Evolutionary conservation across 345 rosid species (phyloP).

Genomic region (Arabis alpina): DNA sequence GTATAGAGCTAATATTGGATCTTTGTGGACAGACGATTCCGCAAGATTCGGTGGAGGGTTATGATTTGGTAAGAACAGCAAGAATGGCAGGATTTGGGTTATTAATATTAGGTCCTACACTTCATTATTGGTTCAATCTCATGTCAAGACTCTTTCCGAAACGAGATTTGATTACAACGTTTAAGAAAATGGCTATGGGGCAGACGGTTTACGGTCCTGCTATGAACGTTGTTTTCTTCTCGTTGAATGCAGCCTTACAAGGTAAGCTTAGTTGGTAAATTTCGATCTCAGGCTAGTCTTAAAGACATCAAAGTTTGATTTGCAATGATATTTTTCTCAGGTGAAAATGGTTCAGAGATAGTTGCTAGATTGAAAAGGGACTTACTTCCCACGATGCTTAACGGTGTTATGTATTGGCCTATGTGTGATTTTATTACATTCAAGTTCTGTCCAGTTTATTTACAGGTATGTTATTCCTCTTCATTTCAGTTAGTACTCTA

Average conservation of each 20-base stretch:
- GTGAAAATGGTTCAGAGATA: conserved; percentile 72
- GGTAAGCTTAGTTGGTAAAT: conserved; percentile 46
- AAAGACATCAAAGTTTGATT: background rate
- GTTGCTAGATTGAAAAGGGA: conserved; percentile 81
- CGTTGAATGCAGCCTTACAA: conserved; percentile 71
- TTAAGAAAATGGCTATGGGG: conserved; percentile 89
- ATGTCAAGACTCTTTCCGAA: conserved; percentile 76
- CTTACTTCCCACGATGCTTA: conserved; percentile 72
- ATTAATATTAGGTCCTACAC: conserved; percentile 74
- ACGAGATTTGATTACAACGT: conserved; percentile 69
- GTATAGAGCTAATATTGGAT: conserved; percentile 7
- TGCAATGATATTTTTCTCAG: conserved; percentile 44
- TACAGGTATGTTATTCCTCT: conserved; percentile 62
- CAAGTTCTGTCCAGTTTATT: conserved; percentile 77
- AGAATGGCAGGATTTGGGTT: conserved; percentile 92
- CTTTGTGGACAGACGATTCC: conserved; percentile 55
- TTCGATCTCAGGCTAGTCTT: background rate
- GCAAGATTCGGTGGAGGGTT: conserved; percentile 51
- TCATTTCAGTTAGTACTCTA: background rate
- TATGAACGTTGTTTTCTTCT: conserved; percentile 84
- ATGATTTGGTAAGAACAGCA: conserved; percentile 72
- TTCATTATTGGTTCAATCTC: conserved; percentile 86
- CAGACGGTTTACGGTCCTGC: conserved; percentile 77
- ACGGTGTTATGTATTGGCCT: conserved; percentile 92
- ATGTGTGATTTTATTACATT: conserved; percentile 88